phyloP scores from a whole-genome alignment of 495 filamentous ascomycete genomes.

The Penicillium egyptiacum region DNA sequence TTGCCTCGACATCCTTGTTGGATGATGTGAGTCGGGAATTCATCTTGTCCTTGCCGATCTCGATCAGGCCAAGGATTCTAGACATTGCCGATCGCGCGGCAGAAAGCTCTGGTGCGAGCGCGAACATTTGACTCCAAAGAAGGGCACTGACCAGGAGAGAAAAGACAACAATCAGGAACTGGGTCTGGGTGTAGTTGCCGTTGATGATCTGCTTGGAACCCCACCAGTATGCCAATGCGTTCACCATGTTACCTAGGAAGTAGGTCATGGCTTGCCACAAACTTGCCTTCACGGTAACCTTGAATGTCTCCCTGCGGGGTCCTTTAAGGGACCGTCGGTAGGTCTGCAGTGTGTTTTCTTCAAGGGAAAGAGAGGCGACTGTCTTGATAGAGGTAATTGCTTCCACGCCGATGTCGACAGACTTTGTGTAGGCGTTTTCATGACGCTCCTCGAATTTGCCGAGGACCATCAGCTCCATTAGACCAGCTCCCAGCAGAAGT shows the following conservation, averaged over 20 bases:
- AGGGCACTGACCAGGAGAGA: slow-evolving; percentile 57
- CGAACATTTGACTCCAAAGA: slow-evolving; percentile 63
- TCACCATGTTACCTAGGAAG: slow-evolving; percentile 52
- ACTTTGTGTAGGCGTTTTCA: slow-evolving; percentile 49
- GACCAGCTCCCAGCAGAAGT: slow-evolving; percentile 38
- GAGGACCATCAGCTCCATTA: slow-evolving; percentile 52
- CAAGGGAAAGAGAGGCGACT: slow-evolving; percentile 49
- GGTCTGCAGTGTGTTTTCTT: slow-evolving; percentile 35
- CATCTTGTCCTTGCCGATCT: slow-evolving; percentile 39
- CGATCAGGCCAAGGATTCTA: slow-evolving; percentile 47
- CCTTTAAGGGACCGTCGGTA: slow-evolving; percentile 38
- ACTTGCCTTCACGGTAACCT: slow-evolving; percentile 45
- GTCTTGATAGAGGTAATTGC: slow-evolving; percentile 54
- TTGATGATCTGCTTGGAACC: slow-evolving; percentile 56
- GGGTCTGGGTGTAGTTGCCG: slow-evolving; percentile 53
- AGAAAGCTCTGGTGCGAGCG: slow-evolving; percentile 58
- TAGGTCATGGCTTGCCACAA: slow-evolving; percentile 54
- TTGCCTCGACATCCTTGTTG: slow-evolving; percentile 19
- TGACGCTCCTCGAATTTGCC: slow-evolving; percentile 59
- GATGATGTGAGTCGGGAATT: slow-evolving; percentile 5
- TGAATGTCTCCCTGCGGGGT: slow-evolving; percentile 46
- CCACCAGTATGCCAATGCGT: slow-evolving; percentile 68
- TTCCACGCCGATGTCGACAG: slow-evolving; percentile 49
- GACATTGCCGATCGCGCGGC: slow-evolving; percentile 46
- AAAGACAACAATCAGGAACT: slow-evolving; percentile 64